A percentile compares a stretch with the other conserved stretches of the same genome.
These are phyloP conservation scores for Hydrangea macrophylla DNA, from an alignment of 148 eudicot genomes.

Conservation along the genomic window DNA sequence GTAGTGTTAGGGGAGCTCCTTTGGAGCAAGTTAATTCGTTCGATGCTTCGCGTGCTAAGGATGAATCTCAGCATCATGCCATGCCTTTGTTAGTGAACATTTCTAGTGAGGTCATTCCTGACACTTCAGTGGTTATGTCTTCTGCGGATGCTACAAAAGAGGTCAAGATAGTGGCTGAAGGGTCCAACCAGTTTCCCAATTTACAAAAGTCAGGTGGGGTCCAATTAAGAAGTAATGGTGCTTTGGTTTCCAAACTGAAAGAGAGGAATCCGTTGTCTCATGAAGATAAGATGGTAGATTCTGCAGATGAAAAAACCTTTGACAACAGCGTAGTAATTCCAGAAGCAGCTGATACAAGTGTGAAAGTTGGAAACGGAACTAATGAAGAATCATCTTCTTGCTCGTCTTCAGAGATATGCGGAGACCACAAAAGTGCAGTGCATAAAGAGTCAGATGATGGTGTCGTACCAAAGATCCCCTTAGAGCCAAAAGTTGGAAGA, in stretches of 20 bases:
- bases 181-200: conserved; percentile 6
- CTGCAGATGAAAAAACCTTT: conserved; percentile 24
- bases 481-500: conserved; percentile 7
- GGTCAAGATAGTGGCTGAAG: neutral
- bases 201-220: conserved; percentile 19
- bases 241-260: too few species aligned
- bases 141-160: conserved; percentile 19
- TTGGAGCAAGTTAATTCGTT: conserved; percentile 17
- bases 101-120: conserved; percentile 14
- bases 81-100: neutral
- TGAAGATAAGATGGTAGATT: conserved; percentile 23
- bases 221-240: conserved; percentile 15
- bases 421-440: conserved; percentile 14
- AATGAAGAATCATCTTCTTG: conserved; percentile 12
- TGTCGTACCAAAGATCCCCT: conserved; percentile 22
- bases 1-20: conserved; percentile 23
- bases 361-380: conserved; percentile 22
- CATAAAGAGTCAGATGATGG: conserved; percentile 8
- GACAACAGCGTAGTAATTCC: conserved; percentile 16
- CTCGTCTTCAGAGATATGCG: conserved; percentile 17
- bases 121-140: too few species aligned
- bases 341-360: conserved; percentile 13
- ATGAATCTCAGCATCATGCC: conserved; percentile 6
- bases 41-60: conserved; percentile 19
- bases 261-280: conserved; percentile 9